phyloP scores from a whole-genome alignment of 306 rosid genomes.

The Vigna radiata region DNA sequence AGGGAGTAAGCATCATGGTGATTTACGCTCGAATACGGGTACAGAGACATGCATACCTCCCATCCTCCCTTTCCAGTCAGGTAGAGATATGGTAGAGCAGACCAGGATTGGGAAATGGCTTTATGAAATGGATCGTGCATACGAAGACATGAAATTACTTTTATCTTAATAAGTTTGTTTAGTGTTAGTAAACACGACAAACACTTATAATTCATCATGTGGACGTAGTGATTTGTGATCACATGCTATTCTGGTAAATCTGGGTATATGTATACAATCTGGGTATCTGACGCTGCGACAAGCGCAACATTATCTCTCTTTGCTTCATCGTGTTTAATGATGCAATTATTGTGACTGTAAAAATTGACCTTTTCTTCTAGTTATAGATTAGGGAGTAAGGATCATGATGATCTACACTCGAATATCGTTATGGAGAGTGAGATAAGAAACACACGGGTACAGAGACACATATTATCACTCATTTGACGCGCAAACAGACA shows the following conservation, averaged over 20 bases:
- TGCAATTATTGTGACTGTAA: background rate
- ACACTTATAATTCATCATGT: slow-evolving; percentile 11
- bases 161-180: slow-evolving; percentile 23
- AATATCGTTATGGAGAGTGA: background rate
- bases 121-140: slow-evolving; percentile 65
- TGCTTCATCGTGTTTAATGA: slow-evolving; percentile 5
- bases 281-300: background rate
- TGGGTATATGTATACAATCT: background rate
- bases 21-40: background rate
- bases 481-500: too few species aligned
- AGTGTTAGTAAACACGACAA: background rate
- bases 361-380: background rate
- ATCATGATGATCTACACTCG: background rate
- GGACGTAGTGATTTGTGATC: slow-evolving; percentile 26
- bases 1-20: background rate
- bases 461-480: too few species aligned
- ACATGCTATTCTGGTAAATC: slow-evolving; percentile 4
- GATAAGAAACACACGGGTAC: too few species aligned
- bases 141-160: slow-evolving; percentile 24
- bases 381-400: background rate
- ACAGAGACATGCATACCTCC: slow-evolving; percentile 36
- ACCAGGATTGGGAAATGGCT: slow-evolving; percentile 84
- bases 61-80: slow-evolving; percentile 81
- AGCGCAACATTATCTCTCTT: background rate
- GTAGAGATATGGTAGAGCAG: slow-evolving; percentile 83